These are phyloP conservation scores for Sclerotinia spermophila DNA, from an alignment of 2,329 filamentous ascomycete genomes.

Conservation along the genomic window DNA sequence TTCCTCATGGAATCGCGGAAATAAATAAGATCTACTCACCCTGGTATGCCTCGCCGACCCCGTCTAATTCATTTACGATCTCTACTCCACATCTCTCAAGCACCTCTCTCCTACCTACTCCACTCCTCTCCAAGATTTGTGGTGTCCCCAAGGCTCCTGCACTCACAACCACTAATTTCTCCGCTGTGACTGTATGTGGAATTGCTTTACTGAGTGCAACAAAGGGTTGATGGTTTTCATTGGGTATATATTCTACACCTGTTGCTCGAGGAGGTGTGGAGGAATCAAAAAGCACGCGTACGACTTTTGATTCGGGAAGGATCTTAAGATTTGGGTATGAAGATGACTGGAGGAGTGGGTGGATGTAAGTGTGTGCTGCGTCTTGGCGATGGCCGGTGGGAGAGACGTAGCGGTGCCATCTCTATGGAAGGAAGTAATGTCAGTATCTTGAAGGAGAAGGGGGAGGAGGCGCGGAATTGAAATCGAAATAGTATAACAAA, in stretches of 20 bases:
- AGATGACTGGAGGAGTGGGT: constrained; percentile 48
- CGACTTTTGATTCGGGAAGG: constrained; percentile 53
- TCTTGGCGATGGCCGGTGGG: constrained; percentile 55
- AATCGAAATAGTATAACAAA: too few relatives aligned
- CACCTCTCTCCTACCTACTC: constrained; percentile 51
- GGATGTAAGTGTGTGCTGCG: constrained; percentile 52
- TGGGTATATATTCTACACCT: constrained; percentile 57
- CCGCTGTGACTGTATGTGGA: constrained; percentile 44
- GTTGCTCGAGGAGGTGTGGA: constrained; percentile 47
- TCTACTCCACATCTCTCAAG: constrained; percentile 47
- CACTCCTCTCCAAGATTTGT: constrained; percentile 58
- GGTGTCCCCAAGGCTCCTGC: constrained; percentile 39
- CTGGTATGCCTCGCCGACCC: constrained; percentile 52
- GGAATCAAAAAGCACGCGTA: constrained; percentile 51
- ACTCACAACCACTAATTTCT: constrained; percentile 51
- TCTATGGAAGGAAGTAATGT: constrained; percentile 28
- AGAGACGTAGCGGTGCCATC: constrained; percentile 48
- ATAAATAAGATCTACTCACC: constrained; percentile 27
- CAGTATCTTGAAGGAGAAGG: background rate
- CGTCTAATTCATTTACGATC: constrained; percentile 46
- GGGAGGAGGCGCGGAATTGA: too few relatives aligned
- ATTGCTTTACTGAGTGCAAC: constrained; percentile 33
- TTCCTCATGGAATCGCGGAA: background rate
- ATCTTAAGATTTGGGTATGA: constrained; percentile 57
- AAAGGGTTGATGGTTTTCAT: constrained; percentile 42